Base-by-base conservation (phyloP, 805 yeast genomes). In the Jamesozyma piceae region DNA sequence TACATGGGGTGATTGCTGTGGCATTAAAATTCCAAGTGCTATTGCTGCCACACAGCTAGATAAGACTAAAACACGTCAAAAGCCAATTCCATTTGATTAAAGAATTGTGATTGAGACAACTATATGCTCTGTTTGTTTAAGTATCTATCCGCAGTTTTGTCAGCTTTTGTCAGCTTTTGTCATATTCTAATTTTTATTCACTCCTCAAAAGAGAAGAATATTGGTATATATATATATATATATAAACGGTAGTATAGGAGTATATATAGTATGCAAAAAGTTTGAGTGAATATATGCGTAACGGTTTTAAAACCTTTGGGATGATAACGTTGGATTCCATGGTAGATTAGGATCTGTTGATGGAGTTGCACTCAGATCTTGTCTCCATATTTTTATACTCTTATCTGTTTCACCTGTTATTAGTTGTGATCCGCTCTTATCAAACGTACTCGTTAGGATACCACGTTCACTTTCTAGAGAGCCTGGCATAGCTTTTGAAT, bases 1-100 rank as follows among this genome's bases (percentile, higher is more conserved):
- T 34, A 78, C 85, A 2, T 92, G 95, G 95, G 97, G 95, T 8
- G 97, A 92, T 60, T 92, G 98, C 57, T 92, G 98, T 67, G 98
- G 98, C 6, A 92, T 92, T 39, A 85, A 86, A 57, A 75, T 92
- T 2, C 98, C 98, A 0, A 87, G 96, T 64, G 96, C 97, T 0
- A 76, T 88, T 43, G 97, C 96, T 0, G 98, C 96, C 0, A 73
- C 80, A 14, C 80, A 77, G 47, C 65, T 76, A 63, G 65, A 69
- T 41, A 64, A 58, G 27, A 43, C 47, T 31, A 60, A 59, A 42
- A 21, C 15, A 4, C 57, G 58, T 35, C 44, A 44, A 14, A 69
- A 58, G 47, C 75, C 73, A 13, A 64, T 82, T 19, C 90, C 90
- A 1, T 83, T 82, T 66, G 92, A 83, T 60, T 83, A 54, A 58